Conservation (phyloP, 2,329 filamentous ascomycete genomes). For the Hyphodiscus sp. region DNA sequence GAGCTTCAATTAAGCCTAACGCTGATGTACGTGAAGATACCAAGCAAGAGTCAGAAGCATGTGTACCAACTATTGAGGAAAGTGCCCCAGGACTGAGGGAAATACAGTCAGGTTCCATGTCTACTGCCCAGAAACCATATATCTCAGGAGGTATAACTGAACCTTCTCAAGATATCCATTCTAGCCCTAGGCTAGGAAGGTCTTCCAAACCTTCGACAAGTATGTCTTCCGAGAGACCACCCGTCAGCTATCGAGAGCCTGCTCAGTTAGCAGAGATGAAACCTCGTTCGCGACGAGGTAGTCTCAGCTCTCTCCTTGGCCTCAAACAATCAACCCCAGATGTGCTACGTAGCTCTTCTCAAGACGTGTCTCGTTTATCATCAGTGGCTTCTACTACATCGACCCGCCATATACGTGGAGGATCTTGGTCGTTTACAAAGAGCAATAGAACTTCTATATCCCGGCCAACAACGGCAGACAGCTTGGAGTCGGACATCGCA, state of each 20-base stretch:
- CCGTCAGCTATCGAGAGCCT: background rate
- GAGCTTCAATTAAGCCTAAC: background rate
- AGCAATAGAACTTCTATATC: background rate
- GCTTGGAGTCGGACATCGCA: background rate
- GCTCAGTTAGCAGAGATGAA: background rate
- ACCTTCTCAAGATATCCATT: background rate
- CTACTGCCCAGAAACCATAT: background rate
- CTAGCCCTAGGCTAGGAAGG: background rate
- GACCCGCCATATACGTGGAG: background rate
- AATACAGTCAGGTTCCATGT: slow-evolving; percentile 12
- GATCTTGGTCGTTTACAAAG: background rate
- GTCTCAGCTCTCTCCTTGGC: background rate
- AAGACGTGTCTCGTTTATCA: background rate
- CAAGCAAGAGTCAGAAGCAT: background rate
- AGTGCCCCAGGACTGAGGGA: slow-evolving; percentile 11
- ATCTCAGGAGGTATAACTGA: no score
- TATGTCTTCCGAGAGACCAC: background rate
- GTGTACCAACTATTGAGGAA: slow-evolving; percentile 13
- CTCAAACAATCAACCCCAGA: background rate
- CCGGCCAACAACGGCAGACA: background rate
- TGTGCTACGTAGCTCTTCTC: background rate
- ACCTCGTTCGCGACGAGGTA: background rate
- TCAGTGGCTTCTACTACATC: background rate
- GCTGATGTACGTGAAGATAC: background rate
- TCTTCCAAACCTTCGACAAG: background rate